Base-by-base conservation (phyloP, 2,329 filamentous ascomycete species). In the Ophiostoma piceae region DNA sequence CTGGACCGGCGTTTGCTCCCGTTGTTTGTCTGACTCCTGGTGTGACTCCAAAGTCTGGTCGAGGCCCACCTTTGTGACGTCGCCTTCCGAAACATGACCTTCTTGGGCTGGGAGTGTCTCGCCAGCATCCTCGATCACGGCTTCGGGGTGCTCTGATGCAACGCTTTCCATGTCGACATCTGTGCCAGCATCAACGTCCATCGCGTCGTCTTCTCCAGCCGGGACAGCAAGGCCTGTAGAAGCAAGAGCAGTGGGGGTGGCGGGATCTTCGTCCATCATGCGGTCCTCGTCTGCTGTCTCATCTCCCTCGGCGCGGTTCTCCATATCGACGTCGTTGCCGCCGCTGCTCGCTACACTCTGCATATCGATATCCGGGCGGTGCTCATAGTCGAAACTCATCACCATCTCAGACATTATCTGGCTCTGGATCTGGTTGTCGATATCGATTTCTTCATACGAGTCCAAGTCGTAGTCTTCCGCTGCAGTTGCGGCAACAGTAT, bases 331-430 rank as follows among this genome's bases (percentile, higher is more conserved):
- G 29, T 73, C 66, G 47, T 11, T 22, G 5, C 66, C 67, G 9
- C 64, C 69, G n/a, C 29, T 32, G 41, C 39, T 68, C 7, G 32
- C 22, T 8, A 72, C 69, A n/a, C 68, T 68, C 11, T 47, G 41
- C 71, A 71, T 71, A 12, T 72, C 71, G 26, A 64, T 51, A 26
- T 72, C 70, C 3, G 69, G 2, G 9, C 32, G 68, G n/a, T 68
- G 35, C 11, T 72, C 71, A 14, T 65, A 60, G 2, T 74, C 71
- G 7, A 72, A 70, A 60, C 71, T 72, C 70, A 74, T 72, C 0
- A 69, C 72, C 69, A 73, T 69, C 54, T 74, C 73, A 19, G 72
- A 71, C 51, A 73, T 32, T 9, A 74, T 47, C 70, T 74, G 73
- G 54, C 73, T 73, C 68, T 74, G 71, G 11, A 74, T 67, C 62